Conservation (phyloP, 139 green algal genomes). For the Chlorella sp. region DNA sequence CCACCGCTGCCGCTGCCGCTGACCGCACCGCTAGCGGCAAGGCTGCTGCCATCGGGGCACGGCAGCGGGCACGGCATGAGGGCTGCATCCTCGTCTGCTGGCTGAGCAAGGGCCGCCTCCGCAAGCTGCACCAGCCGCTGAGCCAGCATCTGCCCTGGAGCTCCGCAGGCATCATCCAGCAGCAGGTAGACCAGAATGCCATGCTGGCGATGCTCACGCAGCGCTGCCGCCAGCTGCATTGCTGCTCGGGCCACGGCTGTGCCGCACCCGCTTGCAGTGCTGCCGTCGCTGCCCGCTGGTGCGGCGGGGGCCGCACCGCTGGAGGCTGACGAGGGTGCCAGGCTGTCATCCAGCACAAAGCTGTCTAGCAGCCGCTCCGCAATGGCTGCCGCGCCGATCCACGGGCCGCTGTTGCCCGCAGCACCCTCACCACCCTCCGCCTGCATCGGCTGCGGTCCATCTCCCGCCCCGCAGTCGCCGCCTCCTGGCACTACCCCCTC, state of each 20-base stretch:
- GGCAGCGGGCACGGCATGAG: conserved; percentile 15
- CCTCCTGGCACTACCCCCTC: neutral
- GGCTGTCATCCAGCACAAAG: conserved; percentile 4
- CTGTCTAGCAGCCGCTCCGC: conserved; percentile 17
- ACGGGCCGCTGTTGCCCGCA: neutral
- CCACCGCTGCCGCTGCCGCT: neutral
- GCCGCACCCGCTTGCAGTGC: neutral
- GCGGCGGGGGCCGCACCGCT: too few species aligned
- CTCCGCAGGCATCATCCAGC: conserved; percentile 5
- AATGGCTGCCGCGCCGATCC: conserved; percentile 4
- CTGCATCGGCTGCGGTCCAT: conserved; percentile 1
- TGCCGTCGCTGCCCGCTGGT: neutral
- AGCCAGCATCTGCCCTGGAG: conserved; percentile 8
- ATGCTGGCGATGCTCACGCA: conserved; percentile 8
- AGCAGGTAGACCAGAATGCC: conserved; percentile 6
- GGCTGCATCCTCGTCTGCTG: neutral
- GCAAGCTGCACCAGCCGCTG: conserved; percentile 31
- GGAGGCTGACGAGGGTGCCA: neutral
- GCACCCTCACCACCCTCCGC: neutral
- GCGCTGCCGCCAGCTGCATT: conserved; percentile 14
- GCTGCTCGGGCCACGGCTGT: conserved; percentile 1
- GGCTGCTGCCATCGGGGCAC: neutral
- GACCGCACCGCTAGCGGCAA: neutral
- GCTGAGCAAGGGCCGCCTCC: neutral
- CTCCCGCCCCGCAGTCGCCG: neutral